phyloP scores from a whole-genome alignment of 2,329 filamentous ascomycete species.

The Curvularia lunata region DNA sequence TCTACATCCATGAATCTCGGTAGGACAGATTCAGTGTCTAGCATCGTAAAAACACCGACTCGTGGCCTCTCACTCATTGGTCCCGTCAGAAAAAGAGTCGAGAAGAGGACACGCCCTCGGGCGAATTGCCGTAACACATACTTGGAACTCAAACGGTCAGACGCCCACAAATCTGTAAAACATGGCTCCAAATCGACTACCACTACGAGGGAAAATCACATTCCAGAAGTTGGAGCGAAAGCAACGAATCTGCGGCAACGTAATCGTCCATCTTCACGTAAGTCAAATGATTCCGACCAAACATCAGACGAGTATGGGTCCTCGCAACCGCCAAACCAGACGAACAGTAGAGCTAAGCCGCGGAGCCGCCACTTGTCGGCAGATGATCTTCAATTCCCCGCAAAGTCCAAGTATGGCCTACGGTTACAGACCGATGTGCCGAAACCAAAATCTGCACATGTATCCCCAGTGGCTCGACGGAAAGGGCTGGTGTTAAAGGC shows the following conservation, averaged over 20 bases:
- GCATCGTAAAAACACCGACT: conserved; percentile 40
- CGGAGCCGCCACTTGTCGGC: conserved; percentile 19
- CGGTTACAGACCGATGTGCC: conserved; percentile 31
- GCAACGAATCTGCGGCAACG: conserved; percentile 5
- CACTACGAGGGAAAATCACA: not conserved
- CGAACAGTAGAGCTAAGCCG: not conserved
- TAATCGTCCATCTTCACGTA: conserved; percentile 1
- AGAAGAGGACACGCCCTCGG: conserved; percentile 23
- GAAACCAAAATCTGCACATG: conserved; percentile 28
- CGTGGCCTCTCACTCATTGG: conserved; percentile 39
- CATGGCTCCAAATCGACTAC: conserved; percentile 15
- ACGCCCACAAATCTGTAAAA: conserved; percentile 37
- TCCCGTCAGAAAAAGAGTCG: conserved; percentile 29
- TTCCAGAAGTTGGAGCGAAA: not conserved
- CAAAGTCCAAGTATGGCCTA: conserved; percentile 17
- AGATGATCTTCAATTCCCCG: conserved; percentile 13
- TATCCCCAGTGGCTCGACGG: conserved; percentile 27
- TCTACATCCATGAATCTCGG: conserved; percentile 18
- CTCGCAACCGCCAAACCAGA: conserved; percentile 18
- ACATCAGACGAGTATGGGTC: conserved; percentile 9
- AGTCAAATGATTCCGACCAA: conserved; percentile 2
- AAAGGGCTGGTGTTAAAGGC: conserved; percentile 21
- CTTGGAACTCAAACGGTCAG: conserved; percentile 30
- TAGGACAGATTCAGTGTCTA: conserved; percentile 30
- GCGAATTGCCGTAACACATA: conserved; percentile 15